These are phyloP conservation scores for Malus hybrid DNA, from an alignment of 331 rosid species.

Conservation along the genomic window DNA sequence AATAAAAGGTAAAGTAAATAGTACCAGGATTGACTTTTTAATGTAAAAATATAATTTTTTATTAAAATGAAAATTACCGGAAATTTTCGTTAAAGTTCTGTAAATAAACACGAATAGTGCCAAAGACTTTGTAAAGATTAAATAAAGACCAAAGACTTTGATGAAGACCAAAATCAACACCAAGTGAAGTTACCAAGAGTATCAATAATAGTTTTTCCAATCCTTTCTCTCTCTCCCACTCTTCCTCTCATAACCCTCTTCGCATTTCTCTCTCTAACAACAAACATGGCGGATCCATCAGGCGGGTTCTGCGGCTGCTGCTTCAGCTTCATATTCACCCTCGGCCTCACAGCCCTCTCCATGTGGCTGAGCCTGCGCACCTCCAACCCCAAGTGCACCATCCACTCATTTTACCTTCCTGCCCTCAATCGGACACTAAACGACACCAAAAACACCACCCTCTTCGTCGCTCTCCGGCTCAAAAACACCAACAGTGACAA, in stretches of 20 bases:
- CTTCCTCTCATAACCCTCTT: no score
- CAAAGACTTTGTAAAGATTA: no score
- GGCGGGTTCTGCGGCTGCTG: slow-evolving; percentile 46
- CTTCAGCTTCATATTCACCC: slow-evolving; percentile 34
- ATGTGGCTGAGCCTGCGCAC: slow-evolving; percentile 57
- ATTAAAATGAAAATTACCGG: no score
- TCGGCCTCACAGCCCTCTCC: slow-evolving; percentile 52
- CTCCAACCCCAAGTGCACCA: slow-evolving; percentile 34
- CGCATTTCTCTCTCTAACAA: neutral
- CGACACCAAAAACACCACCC: slow-evolving; percentile 14
- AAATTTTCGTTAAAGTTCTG: no score
- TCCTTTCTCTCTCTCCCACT: neutral
- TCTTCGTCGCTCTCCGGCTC: slow-evolving; percentile 19
- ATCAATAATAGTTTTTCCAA: neutral
- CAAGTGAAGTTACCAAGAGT: neutral
- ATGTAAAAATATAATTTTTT: no score
- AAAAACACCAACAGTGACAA: slow-evolving; percentile 49
- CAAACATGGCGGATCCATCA: slow-evolving; percentile 11
- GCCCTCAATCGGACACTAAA: slow-evolving; percentile 42
- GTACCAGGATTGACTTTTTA: no score
- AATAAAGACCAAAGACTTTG: neutral
- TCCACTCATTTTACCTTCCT: slow-evolving; percentile 40
- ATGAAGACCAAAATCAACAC: no score
- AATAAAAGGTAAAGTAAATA: no score
- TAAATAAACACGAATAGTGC: no score